Base-by-base conservation (phyloP, 805 yeast genomes). In the Pichia phayaonensis region DNA sequence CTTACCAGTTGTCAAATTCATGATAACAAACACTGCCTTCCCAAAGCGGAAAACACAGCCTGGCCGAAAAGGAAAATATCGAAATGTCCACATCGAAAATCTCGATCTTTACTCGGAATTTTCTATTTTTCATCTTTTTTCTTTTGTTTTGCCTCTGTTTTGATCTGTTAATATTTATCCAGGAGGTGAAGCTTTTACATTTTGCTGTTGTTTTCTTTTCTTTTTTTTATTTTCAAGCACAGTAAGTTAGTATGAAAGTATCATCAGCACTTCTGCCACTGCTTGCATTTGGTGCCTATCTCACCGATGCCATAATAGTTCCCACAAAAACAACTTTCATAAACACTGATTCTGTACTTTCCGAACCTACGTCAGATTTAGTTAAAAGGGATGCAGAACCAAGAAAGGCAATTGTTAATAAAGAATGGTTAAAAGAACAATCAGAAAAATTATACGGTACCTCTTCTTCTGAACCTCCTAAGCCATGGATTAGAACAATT, bases 401-500 rank as follows among this genome's bases (percentile, higher is more conserved):
- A 41, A 59, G 57, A 39, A 61, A 61, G 46, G 68, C 60, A 2
- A 52, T 58, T 15, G 57, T 63, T 21, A 57, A 57, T 45, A 60
- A 61, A 50, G 61, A 63, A 13, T 63, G 63, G 54, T 47, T 53
- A 0, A 48, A 61, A 38, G 60, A 56, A 27, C 55, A 61, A 40
- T 47, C 55, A 5, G 58, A 56, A 27, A 46, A 44, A 39, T 34
- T 49, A 8, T 46, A 53, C 22, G 60, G 60, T 16, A 48, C 59
- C 4, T 31, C 50, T 7, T 34, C 38, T 6, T 48, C 53, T 16
- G 54, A 56, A 6, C 60, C 65, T 1, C 82, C 79, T 4, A 70
- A 70, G 49, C 83, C 89, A 2, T 87, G 96, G 96, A 47, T 75
- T 16, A 76, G 95, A 64, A 86, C 95, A 0, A 76, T 86, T 44